Evolutionary conservation across 768 basidiomycete species (phyloP).

Genomic region (Galerina sulciceps): DNA sequence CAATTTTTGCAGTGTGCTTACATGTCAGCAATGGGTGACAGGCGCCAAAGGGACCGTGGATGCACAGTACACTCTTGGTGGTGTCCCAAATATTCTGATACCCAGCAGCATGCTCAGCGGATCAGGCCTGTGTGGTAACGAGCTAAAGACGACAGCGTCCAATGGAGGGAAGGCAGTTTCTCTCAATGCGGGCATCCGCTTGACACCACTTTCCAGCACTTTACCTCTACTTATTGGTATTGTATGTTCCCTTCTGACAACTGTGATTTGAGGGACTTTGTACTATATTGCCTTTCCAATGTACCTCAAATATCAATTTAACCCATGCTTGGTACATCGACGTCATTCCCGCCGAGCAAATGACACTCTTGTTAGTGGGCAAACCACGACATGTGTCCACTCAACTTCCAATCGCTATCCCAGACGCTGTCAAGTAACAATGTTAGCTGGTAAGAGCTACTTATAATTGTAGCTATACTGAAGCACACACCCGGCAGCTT

Average conservation of each 20-base stretch:
- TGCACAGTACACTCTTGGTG: conserved; percentile 67
- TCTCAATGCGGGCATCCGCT: conserved; percentile 10
- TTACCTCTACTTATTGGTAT: conserved; percentile 6
- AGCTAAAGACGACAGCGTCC: conserved; percentile 21
- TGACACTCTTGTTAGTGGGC: conserved; percentile 23
- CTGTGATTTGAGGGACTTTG: neutral
- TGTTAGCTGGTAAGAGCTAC: neutral
- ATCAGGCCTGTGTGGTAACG: conserved; percentile 42
- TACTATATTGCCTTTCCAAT: neutral
- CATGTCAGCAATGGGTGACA: conserved; percentile 69
- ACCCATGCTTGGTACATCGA: neutral
- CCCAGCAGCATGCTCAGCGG: conserved; percentile 39
- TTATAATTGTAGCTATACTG: neutral
- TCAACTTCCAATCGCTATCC: conserved; percentile 46
- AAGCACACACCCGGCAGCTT: conserved; percentile 72
- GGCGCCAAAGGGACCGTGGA: conserved; percentile 67
- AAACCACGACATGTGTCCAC: conserved; percentile 53
- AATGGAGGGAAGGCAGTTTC: conserved; percentile 26
- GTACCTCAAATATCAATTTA: neutral
- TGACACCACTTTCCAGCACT: conserved; percentile 2
- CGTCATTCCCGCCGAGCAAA: neutral
- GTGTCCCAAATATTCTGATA: conserved; percentile 59
- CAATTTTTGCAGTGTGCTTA: conserved; percentile 50
- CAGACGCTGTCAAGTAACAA: conserved; percentile 29
- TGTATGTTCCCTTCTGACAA: neutral